Evolutionary conservation across 306 rosid species (phyloP).

Genomic region (Arachis hypogaea): DNA sequence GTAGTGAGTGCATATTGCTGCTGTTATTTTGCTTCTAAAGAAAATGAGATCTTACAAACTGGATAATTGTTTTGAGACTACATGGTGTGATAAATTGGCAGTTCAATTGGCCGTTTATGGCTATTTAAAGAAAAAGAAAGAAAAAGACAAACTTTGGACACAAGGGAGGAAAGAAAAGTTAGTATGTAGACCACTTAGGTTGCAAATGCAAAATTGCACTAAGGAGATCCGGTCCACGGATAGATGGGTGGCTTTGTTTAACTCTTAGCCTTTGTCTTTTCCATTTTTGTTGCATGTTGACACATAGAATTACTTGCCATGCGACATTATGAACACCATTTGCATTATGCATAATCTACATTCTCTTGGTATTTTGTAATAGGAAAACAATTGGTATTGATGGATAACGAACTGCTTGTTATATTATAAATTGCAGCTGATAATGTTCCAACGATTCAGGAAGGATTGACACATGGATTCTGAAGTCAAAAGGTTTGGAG

Average conservation of each 20-base stretch:
- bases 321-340: neutral
- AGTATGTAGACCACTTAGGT: neutral
- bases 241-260: constrained; percentile 27
- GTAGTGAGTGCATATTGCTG: neutral
- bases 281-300: neutral
- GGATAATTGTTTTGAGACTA: constrained; percentile 13
- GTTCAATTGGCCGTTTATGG: constrained; percentile 3
- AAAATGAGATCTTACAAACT: neutral
- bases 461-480: constrained; percentile 73
- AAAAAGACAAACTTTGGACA: neutral
- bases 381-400: constrained; percentile 28
- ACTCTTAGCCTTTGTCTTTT: neutral
- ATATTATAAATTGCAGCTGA: constrained; percentile 52
- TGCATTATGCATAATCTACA: neutral
- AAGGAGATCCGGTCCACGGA: neutral
- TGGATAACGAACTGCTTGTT: constrained; percentile 23
- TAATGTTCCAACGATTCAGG: constrained; percentile 43
- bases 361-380: constrained; percentile 8
- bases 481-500: constrained; percentile 79
- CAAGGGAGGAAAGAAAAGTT: neutral
- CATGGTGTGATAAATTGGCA: constrained; percentile 5
- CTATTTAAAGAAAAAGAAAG: neutral
- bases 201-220: constrained; percentile 13
- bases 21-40: neutral
- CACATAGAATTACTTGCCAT: neutral